Base-by-base conservation (phyloP, 169 alveolate genomes). In the Cystoisospora suis region DNA sequence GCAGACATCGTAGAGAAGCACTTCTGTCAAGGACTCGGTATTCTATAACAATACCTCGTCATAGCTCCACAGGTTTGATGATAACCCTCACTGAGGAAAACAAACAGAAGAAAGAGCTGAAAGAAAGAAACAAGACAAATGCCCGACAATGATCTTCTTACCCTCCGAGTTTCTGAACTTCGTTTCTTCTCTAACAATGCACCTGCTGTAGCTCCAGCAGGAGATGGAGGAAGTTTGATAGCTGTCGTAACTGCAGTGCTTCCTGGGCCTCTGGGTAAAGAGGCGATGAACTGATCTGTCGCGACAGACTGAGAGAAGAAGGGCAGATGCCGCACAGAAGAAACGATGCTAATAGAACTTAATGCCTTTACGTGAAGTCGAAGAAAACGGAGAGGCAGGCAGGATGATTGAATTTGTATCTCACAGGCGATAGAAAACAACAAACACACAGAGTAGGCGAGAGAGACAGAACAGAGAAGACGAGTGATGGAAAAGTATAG, bases 241-340 rank as follows among this genome's bases (percentile, higher is more conserved):
- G 45, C 38, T 17, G 83, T 6, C 3, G 83, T 72, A 46, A 40
- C 9, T 3, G 80, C 80, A 38, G 53, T 32, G 53, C 77, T 65
- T n/a, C 77, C 77, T n/a, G 77, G 77, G 3, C 77, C 44, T 4
- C 77, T 36, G 42, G 77, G 77, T 32, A 65, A 44, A 72, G 83
- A 34, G 12, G 83, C 83, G 1, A 72, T 34, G 83, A 27, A 72
- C 83, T 72, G 83, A 6, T 72, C 83, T 6, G 83, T 72, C 56
- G 83, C 83, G 38, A 44, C 77, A 20, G 77, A 65, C 77, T 65
- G 77, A 12, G 15, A 44, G 77, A 36, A 65, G 27, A 65, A 17
- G 77, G 42, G 40, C 5, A 20, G 75, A 59, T 53, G 65, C 23
- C 65, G 23, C 12, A 23, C 29, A 53, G 23, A 53, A 53, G 65